Evolutionary conservation across 768 basidiomycete genomes (phyloP).

Genomic region (Collybia mongolica): DNA sequence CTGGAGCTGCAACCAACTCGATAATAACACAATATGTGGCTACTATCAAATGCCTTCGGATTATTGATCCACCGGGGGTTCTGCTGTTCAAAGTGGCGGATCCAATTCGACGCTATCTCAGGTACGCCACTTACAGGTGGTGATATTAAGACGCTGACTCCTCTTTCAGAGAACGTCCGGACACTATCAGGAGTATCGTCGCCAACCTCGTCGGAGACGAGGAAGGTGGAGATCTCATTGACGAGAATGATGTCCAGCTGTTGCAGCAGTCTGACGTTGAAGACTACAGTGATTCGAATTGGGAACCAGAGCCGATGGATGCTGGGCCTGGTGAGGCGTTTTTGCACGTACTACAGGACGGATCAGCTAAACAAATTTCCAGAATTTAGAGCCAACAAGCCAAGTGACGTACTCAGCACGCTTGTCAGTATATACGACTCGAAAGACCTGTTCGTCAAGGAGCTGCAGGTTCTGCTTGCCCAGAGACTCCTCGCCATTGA

Average conservation of each 20-base stretch:
- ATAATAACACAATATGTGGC: slow-evolving; percentile 90
- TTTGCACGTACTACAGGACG: background rate
- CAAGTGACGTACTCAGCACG: slow-evolving; percentile 92
- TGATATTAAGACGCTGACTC: background rate
- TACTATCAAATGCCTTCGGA: slow-evolving; percentile 86
- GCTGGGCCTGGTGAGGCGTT: slow-evolving; percentile 81
- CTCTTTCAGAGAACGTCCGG: slow-evolving; percentile 69
- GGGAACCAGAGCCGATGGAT: slow-evolving; percentile 96
- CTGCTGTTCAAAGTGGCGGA: slow-evolving; percentile 92
- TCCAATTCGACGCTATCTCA: slow-evolving; percentile 85
- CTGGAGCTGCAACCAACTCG: slow-evolving; percentile 91
- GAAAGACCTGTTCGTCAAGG: slow-evolving; percentile 94
- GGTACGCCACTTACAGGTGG: slow-evolving; percentile 41
- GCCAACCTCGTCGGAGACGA: slow-evolving; percentile 86
- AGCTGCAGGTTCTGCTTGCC: slow-evolving; percentile 89
- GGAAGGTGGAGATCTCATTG: slow-evolving; percentile 76
- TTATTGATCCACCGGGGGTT: slow-evolving; percentile 91
- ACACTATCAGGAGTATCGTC: slow-evolving; percentile 94
- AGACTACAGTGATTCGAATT: slow-evolving; percentile 87
- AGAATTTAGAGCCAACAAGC: slow-evolving; percentile 92
- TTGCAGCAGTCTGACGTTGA: slow-evolving; percentile 76
- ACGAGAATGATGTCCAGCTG: slow-evolving; percentile 81
- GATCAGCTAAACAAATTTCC: background rate
- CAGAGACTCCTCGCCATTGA: slow-evolving; percentile 79
- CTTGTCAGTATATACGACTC: slow-evolving; percentile 98